Conservation (phyloP, 75 land plant genomes). For the Adiantum capillusveneris region DNA sequence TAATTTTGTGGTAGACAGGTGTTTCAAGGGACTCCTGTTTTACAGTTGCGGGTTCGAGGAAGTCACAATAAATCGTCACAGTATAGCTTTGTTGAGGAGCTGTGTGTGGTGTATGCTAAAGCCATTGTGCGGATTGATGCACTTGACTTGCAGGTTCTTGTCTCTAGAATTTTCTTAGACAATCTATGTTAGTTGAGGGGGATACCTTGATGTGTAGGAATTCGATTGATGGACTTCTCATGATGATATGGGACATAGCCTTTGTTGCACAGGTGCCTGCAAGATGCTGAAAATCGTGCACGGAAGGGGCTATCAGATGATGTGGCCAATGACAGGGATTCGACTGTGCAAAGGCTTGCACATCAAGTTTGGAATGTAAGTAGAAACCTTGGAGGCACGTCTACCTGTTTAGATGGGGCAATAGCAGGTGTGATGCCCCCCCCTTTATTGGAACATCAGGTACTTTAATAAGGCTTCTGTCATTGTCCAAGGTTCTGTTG, state of each 20-base stretch:
- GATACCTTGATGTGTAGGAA: no score
- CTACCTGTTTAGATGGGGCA: conserved; percentile 71
- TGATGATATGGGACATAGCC: conserved; percentile 26
- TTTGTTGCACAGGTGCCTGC: conserved; percentile 50
- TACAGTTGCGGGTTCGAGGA: conserved; percentile 21
- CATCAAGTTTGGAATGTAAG: conserved; percentile 88
- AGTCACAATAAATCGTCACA: conserved; percentile 8
- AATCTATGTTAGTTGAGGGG: no score
- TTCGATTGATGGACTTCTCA: not conserved
- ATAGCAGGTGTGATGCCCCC: conserved; percentile 85
- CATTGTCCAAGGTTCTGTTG: no score
- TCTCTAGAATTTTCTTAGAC: no score
- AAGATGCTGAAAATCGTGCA: conserved; percentile 34
- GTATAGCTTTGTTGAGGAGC: conserved; percentile 13
- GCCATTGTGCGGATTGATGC: conserved; percentile 26
- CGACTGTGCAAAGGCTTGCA: conserved; percentile 41
- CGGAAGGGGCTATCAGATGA: conserved; percentile 11
- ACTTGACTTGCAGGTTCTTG: conserved; percentile 18
- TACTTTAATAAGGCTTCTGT: conserved; percentile 8
- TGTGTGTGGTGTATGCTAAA: conserved; percentile 22
- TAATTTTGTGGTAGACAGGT: conserved; percentile 4
- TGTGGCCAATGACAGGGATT: conserved; percentile 9
- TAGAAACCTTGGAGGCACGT: conserved; percentile 40
- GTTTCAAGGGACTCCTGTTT: conserved; percentile 18
- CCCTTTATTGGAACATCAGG: conserved; percentile 87